Conservation (phyloP, 2,329 filamentous ascomycete genomes). For the Colletotrichum godetiae region DNA sequence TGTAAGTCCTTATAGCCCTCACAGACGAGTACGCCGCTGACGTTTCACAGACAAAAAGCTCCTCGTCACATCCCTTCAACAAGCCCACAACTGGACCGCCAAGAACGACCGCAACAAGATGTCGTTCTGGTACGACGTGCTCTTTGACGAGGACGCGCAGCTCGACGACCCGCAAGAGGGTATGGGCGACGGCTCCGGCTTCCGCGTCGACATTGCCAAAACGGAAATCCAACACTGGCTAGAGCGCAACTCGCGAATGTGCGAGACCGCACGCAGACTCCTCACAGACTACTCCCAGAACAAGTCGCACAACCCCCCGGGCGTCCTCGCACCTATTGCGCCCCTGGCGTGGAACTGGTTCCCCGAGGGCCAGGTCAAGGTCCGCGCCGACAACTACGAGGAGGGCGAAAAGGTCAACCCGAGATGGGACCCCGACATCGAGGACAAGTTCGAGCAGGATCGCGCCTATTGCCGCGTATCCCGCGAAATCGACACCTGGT, state of each 20-base stretch:
- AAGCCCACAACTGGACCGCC: constrained; percentile 76
- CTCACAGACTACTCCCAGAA: constrained; percentile 66
- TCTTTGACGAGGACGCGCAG: constrained; percentile 68
- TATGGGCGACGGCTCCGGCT: constrained; percentile 62
- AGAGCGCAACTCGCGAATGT: constrained; percentile 69
- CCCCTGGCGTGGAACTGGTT: constrained; percentile 68
- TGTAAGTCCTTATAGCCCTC: constrained; percentile 56
- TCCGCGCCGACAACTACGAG: constrained; percentile 48
- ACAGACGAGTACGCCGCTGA: constrained; percentile 32
- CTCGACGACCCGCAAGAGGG: constrained; percentile 62
- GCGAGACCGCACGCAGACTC: constrained; percentile 64
- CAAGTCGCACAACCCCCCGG: constrained; percentile 60
- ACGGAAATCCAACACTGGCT: constrained; percentile 72
- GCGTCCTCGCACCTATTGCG: constrained; percentile 61
- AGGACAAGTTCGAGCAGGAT: constrained; percentile 70
- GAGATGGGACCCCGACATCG: constrained; percentile 62
- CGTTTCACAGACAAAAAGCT: constrained; percentile 69
- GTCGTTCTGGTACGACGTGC: constrained; percentile 74
- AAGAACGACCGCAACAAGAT: constrained; percentile 78
- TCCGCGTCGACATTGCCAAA: constrained; percentile 68
- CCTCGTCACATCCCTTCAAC: constrained; percentile 73
- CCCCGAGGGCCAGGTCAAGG: constrained; percentile 50
- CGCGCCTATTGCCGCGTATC: constrained; percentile 70
- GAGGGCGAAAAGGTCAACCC: constrained; percentile 57
- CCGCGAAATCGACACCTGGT: constrained; percentile 74